Evolutionary conservation across 1,139 yeast genomes (phyloP).

Genomic region (Candida sp.): DNA sequence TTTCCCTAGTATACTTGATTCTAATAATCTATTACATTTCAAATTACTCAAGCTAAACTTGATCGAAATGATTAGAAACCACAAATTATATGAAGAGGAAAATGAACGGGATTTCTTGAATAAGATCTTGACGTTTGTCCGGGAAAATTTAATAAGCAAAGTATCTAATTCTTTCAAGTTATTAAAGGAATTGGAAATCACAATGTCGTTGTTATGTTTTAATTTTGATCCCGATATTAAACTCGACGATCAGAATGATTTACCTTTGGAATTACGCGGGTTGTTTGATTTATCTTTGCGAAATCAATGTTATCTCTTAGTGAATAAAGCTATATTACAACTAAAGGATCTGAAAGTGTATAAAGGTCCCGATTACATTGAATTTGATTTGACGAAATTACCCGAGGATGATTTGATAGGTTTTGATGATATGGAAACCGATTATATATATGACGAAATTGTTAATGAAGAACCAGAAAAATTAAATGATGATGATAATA

Average conservation of each 20-base stretch:
- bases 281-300: constrained; percentile 54
- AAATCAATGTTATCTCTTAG: constrained; percentile 54
- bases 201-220: constrained; percentile 68
- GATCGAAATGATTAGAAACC: constrained; percentile 60
- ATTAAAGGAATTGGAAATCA: constrained; percentile 62
- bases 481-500: constrained; percentile 12
- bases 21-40: constrained; percentile 58
- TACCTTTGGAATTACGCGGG: constrained; percentile 51
- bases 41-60: constrained; percentile 56
- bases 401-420: constrained; percentile 7
- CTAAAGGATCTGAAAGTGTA: constrained; percentile 10
- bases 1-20: constrained; percentile 54
- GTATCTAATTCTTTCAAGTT: constrained; percentile 49
- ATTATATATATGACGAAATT: constrained; percentile 5
- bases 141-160: constrained; percentile 56
- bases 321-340: constrained; percentile 48
- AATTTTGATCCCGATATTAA: constrained; percentile 34
- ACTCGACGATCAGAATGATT: constrained; percentile 34
- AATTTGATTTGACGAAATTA: constrained; percentile 14
- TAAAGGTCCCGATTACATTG: constrained; percentile 15
- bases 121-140: constrained; percentile 56
- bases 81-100: constrained; percentile 25
- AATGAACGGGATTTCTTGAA: constrained; percentile 52
- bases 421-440: constrained; percentile 8
- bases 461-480: constrained; percentile 5